Conservation (phyloP, 257 asterid genomes). For the Salvia miltiorrhiza region DNA sequence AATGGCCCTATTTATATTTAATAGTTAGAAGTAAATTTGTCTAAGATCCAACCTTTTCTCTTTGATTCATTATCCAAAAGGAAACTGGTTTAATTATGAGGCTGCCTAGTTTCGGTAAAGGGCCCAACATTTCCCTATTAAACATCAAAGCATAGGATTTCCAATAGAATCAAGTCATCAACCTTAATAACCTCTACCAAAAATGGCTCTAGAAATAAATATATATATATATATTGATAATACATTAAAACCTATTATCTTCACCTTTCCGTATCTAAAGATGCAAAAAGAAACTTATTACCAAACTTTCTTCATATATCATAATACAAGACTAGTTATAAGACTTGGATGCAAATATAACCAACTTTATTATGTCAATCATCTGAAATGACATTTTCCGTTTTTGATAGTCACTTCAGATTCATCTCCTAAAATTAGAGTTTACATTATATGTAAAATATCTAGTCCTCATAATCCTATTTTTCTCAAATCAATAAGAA, state of each 20-base stretch:
- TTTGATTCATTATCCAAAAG: background rate
- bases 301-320: background rate
- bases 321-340: background rate
- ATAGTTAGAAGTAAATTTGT: background rate
- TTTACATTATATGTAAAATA: background rate
- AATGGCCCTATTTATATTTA: background rate
- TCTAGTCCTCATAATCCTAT: background rate
- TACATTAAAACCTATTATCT: background rate
- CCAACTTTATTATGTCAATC: background rate
- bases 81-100: background rate
- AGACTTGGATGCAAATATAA: background rate
- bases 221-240: background rate
- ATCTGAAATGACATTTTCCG: background rate
- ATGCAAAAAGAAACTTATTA: background rate
- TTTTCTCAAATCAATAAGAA: background rate
- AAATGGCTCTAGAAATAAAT: background rate
- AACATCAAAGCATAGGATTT: background rate
- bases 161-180: background rate
- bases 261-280: background rate
- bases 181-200: background rate
- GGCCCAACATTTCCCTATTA: background rate
- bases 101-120: background rate
- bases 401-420: background rate
- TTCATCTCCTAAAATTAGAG: background rate
- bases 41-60: background rate